phyloP scores from a whole-genome alignment of 768 basidiomycete genomes.

The Leucocoprinus leucothites region DNA sequence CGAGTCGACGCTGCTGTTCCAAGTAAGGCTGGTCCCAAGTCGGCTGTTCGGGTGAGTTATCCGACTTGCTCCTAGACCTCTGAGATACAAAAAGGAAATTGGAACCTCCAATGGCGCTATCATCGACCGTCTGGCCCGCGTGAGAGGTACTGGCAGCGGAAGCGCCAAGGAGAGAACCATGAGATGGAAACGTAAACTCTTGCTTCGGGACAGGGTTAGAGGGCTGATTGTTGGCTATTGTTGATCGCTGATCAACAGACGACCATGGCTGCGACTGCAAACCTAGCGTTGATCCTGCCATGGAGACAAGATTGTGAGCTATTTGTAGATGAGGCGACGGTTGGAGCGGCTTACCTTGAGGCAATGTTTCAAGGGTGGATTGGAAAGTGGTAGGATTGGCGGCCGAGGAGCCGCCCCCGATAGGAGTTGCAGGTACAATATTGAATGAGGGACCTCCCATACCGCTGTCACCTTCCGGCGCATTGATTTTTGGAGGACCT shows the following conservation, averaged over 20 bases:
- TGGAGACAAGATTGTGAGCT: slow-evolving; percentile 7
- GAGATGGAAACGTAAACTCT: slow-evolving; percentile 13
- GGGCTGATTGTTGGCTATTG: background rate
- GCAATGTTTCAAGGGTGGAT: slow-evolving; percentile 43
- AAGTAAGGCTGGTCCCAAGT: slow-evolving; percentile 42
- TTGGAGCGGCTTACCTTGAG: slow-evolving; percentile 44
- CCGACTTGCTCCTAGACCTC: slow-evolving; percentile 58
- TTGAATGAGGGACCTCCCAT: slow-evolving; percentile 62
- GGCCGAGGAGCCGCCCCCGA: slow-evolving; percentile 56
- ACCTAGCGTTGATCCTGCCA: slow-evolving; percentile 8
- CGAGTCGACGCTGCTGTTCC: slow-evolving; percentile 25
- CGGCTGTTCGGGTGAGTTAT: slow-evolving; percentile 53
- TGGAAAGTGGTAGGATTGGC: slow-evolving; percentile 47
- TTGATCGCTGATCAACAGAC: slow-evolving; percentile 9
- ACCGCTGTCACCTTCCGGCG: slow-evolving; percentile 35
- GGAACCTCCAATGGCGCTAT: slow-evolving; percentile 3
- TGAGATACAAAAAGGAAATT: slow-evolving; percentile 18
- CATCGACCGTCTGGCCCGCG: slow-evolving; percentile 6
- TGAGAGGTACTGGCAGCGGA: background rate
- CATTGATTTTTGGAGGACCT: slow-evolving; percentile 37
- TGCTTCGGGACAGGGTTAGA: slow-evolving; percentile 3
- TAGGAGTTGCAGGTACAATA: slow-evolving; percentile 81
- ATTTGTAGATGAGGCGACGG: slow-evolving; percentile 6
- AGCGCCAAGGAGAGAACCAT: slow-evolving; percentile 1
- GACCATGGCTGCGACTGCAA: slow-evolving; percentile 12